Evolutionary conservation across 257 asterid genomes (phyloP).

Genomic region (Capsicum chinense): DNA sequence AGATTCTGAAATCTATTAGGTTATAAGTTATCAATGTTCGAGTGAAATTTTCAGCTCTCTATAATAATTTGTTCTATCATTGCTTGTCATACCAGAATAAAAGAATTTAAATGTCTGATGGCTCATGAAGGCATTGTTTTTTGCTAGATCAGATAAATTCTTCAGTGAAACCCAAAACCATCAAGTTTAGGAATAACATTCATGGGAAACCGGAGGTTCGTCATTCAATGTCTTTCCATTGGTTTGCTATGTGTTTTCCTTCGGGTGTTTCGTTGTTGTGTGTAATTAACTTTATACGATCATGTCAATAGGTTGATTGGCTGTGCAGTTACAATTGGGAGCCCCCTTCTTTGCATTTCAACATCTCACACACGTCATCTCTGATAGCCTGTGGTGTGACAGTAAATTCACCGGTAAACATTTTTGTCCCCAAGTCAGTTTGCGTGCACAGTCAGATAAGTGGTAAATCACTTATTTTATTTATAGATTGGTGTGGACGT

Average conservation of each 20-base stretch:
- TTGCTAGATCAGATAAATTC: conserved; percentile 82
- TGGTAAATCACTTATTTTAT: conserved; percentile 22
- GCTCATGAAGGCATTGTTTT: conserved; percentile 37
- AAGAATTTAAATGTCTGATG: background rate
- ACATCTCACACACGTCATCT: conserved; percentile 88
- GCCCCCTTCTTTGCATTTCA: conserved; percentile 73
- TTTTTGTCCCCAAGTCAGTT: conserved; percentile 32
- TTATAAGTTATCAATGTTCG: background rate
- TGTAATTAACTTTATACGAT: background rate
- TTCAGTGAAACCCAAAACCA: conserved; percentile 61
- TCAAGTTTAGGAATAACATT: conserved; percentile 68
- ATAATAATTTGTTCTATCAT: background rate
- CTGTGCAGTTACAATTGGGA: conserved; percentile 45
- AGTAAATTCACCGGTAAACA: conserved; percentile 66
- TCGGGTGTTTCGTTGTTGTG: background rate
- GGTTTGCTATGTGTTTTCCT: background rate
- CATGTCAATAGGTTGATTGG: conserved; percentile 72
- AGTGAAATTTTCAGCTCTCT: background rate
- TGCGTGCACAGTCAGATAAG: background rate
- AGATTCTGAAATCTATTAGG: background rate
- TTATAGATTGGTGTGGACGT: conserved; percentile 87
- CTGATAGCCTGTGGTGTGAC: conserved; percentile 90
- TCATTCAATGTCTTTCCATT: conserved; percentile 17
- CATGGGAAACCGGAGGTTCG: conserved; percentile 93
- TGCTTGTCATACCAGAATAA: background rate